These are phyloP conservation scores for Mortierella sp. DNA, from an alignment of 371 early-diverging fungal genomes.

Conservation along the genomic window DNA sequence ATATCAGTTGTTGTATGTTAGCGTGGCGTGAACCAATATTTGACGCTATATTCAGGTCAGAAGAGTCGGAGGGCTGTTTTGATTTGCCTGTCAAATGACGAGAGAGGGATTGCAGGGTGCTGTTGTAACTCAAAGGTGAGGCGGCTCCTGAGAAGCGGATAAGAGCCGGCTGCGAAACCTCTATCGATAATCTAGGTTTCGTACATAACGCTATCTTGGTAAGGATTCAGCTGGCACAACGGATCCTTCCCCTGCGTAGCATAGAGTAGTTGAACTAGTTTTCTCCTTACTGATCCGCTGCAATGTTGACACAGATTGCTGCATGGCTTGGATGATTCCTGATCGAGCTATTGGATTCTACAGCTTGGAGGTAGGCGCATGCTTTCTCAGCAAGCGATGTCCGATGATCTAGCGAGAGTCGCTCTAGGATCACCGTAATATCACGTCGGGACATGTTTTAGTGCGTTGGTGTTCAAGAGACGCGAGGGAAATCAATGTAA, in stretches of 20 bases:
- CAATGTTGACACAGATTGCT: conserved; percentile 55
- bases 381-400: conserved; percentile 51
- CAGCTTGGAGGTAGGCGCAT: conserved; percentile 40
- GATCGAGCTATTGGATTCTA: conserved; percentile 42
- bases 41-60: background rate
- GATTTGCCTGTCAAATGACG: conserved; percentile 29
- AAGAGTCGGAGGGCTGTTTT: background rate
- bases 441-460: conserved; percentile 52
- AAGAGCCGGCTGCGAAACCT: conserved; percentile 38
- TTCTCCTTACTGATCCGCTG: conserved; percentile 38
- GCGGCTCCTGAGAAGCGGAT: conserved; percentile 42
- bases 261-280: too few relatives aligned
- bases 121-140: conserved; percentile 22
- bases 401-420: conserved; percentile 51
- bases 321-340: conserved; percentile 53
- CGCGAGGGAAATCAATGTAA: background rate
- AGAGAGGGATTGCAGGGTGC: conserved; percentile 24
- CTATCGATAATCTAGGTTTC: conserved; percentile 32
- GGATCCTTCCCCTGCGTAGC: background rate
- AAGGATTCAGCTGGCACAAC: background rate
- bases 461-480: background rate
- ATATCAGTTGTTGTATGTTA: conserved; percentile 11
- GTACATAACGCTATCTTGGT: background rate
- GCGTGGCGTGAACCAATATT: conserved; percentile 10
- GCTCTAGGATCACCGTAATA: conserved; percentile 36